Evolutionary conservation across 805 yeast genomes (phyloP), one percentile per base, ranked within the genome.

Genomic region (Myxozyma neglecta): DNA sequence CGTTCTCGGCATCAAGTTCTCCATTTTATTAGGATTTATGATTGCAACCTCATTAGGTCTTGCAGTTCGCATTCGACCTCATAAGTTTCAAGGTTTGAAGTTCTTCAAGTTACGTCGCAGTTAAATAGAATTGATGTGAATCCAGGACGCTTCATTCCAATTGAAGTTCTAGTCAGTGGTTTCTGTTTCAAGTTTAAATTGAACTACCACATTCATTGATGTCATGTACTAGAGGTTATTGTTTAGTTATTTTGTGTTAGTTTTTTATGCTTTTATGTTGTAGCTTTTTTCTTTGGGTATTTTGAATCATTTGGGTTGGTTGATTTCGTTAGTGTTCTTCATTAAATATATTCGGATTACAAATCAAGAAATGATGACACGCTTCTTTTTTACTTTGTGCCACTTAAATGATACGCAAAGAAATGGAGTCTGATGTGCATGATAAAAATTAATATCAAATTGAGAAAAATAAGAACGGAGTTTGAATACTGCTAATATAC

Each of bases 41-140:
- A 39, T 57, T 24, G 51, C 57, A 6, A 56, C 52, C 29, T 40
- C 53, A 16, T 13, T 58, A 35, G 65, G 66, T 13, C 56, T 64
- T 14, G 67, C 55, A 11, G n/a, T 56, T 18, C 57, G 67, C 14
- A 52, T 64, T 11, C 63, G 60, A 6, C 66, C 61, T 3, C 54
- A 49, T 18, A 64, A 64, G 43, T 62, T 64, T 45, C 63, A 60
- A 36, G 55, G 55, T 39, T 56, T 64, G 52, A 50, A 43, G 36
- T 37, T 50, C 14, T 13, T 50, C 24, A 56, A 50, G 43, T 29
- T 34, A 10, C 50, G 50, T 39, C 52, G 51, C 7, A 49, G 53
- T n/a, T 57, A 39, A 42, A 34, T 16, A 4, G 14, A 6, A 29
- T 36, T n/a, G 42, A 6, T 40, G 18, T 40, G 1, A 10, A n/a